phyloP scores from a whole-genome alignment of 2,329 filamentous ascomycete genomes.

The Aspergillus phoenicis region DNA sequence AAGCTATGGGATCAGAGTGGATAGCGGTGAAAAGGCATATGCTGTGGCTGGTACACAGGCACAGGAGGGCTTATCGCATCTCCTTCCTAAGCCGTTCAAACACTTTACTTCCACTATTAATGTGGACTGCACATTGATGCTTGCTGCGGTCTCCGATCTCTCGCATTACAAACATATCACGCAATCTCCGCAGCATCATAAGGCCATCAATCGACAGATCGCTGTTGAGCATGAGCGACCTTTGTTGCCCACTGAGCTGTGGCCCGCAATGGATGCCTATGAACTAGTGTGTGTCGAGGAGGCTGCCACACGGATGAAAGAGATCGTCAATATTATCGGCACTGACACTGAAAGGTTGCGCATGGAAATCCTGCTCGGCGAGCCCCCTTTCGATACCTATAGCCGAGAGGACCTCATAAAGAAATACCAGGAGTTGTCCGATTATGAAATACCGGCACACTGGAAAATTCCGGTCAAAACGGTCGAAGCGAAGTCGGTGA shows the following conservation, averaged over 20 bases:
- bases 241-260: constrained; percentile 62
- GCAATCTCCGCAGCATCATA: constrained; percentile 58
- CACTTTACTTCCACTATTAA: constrained; percentile 49
- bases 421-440: constrained; percentile 52
- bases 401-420: constrained; percentile 37
- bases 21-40: constrained; percentile 35
- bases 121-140: constrained; percentile 64
- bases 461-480: constrained; percentile 65
- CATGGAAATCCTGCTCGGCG: constrained; percentile 60
- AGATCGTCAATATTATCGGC: constrained; percentile 66
- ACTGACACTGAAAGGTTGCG: constrained; percentile 63
- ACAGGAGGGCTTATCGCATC: constrained; percentile 29
- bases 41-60: constrained; percentile 14
- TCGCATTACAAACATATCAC: constrained; percentile 57
- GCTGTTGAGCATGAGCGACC: constrained; percentile 64
- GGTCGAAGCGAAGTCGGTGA: constrained; percentile 52
- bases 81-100: constrained; percentile 46
- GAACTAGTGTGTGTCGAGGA: constrained; percentile 67
- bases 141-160: constrained; percentile 73
- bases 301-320: constrained; percentile 66
- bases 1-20: constrained; percentile 50
- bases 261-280: constrained; percentile 60
- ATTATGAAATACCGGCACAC: constrained; percentile 55
- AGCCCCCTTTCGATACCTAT: constrained; percentile 40
- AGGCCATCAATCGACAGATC: constrained; percentile 65